These are phyloP conservation scores for Pseudogymnoascus sp. DNA, from an alignment of 2,329 filamentous ascomycete species.

Conservation along the genomic window DNA sequence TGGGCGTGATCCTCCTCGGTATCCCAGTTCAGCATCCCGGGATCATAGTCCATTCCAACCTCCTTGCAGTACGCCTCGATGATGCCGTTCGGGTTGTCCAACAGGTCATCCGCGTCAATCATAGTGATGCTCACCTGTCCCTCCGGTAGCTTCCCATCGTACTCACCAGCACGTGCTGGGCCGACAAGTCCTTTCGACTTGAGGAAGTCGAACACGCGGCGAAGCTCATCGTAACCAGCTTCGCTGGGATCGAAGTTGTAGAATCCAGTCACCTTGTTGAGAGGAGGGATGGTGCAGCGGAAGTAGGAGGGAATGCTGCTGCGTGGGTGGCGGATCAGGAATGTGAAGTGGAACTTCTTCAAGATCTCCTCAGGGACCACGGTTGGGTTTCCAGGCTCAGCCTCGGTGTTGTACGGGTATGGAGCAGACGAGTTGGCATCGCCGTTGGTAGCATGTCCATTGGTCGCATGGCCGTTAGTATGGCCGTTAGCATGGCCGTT, in stretches of 20 bases:
- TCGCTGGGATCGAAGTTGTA: slow-evolving; percentile 78
- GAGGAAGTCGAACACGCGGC: slow-evolving; percentile 80
- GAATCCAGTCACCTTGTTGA: slow-evolving; percentile 76
- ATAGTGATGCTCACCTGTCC: slow-evolving; percentile 63
- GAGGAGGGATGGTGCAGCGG: slow-evolving; percentile 84
- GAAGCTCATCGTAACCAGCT: slow-evolving; percentile 84
- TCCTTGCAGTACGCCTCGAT: slow-evolving; percentile 74
- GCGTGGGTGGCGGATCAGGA: slow-evolving; percentile 93
- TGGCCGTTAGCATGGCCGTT: slow-evolving; percentile 8
- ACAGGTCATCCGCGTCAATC: slow-evolving; percentile 86
- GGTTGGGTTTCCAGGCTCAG: slow-evolving; percentile 70
- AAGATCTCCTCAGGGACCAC: slow-evolving; percentile 69
- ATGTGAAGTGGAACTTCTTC: slow-evolving; percentile 82
- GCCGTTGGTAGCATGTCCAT: slow-evolving; percentile 26
- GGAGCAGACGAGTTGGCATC: slow-evolving; percentile 31
- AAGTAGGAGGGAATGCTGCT: slow-evolving; percentile 88
- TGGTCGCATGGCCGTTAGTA: slow-evolving; percentile 22
- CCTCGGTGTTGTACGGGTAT: slow-evolving; percentile 49
- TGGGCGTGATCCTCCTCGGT: slow-evolving; percentile 60
- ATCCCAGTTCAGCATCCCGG: slow-evolving; percentile 78
- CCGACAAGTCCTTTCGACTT: slow-evolving; percentile 61
- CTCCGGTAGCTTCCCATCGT: slow-evolving; percentile 19
- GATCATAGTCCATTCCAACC: slow-evolving; percentile 67
- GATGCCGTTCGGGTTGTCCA: slow-evolving; percentile 71
- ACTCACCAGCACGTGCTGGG: slow-evolving; percentile 48